Evolutionary conservation across 2,329 filamentous ascomycete species (phyloP).

Genomic region (Aspergillus puulaauensis): DNA sequence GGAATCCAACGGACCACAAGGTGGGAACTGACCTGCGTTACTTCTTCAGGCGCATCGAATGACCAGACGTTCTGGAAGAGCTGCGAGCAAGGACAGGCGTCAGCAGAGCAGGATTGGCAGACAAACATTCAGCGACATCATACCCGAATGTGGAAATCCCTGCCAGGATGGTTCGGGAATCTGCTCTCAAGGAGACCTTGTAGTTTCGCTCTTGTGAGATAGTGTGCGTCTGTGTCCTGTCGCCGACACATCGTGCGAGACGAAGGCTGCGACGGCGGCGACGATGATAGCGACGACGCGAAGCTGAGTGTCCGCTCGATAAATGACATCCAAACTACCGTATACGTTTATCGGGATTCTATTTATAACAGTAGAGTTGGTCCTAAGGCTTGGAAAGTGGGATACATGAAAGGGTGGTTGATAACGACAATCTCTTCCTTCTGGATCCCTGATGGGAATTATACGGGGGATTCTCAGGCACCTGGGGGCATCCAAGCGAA

Average conservation of each 20-base stretch:
- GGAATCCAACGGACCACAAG: not conserved
- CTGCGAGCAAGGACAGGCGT: constrained; percentile 8
- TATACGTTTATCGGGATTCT: not conserved
- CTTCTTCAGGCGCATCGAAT: constrained; percentile 21
- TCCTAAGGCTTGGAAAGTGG: not conserved
- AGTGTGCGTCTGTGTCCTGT: constrained; percentile 16
- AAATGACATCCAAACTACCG: not conserved
- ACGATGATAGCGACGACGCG: constrained; percentile 5
- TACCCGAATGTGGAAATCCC: constrained; percentile 24
- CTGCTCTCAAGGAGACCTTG: constrained; percentile 19
- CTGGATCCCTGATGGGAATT: constrained; percentile 1
- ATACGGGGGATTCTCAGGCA: constrained; percentile 1
- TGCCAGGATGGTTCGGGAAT: constrained; percentile 19
- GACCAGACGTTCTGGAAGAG: constrained; percentile 18
- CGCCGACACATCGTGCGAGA: constrained; percentile 1
- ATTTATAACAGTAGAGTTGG: constrained; percentile 2
- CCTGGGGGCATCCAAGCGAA: not conserved
- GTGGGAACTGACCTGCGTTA: constrained; percentile 13
- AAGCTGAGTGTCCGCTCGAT: constrained; percentile 6
- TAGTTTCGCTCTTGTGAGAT: constrained; percentile 17
- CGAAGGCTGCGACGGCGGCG: not conserved
- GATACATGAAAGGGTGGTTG: constrained; percentile 1
- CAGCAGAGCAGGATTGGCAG: not conserved
- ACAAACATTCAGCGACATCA: not conserved
- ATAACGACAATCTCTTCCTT: not conserved